Base-by-base conservation (phyloP, 345 rosid species). In the Brassica rapa region DNA sequence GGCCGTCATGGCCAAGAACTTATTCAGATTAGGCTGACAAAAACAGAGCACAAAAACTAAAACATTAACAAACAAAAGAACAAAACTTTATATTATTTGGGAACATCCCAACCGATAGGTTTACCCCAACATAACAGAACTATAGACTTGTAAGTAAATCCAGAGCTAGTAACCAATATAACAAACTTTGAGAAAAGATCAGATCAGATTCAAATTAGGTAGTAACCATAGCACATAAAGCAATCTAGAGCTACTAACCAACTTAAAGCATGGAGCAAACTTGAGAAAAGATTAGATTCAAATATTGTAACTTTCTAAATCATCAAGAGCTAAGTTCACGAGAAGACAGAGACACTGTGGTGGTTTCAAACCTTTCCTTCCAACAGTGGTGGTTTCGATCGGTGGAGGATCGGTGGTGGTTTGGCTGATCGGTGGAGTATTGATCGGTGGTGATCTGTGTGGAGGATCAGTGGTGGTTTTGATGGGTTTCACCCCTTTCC, bases 1-100 rank as follows among this genome's bases (percentile, higher is more conserved):
- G 98, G 96, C 49, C 91, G 82, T 24, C 93, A 91, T 25, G 4
- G 93, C 91, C 86, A 95, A 70, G 71, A 94, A 85, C 77, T 86
- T 91, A 80, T 91, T 93, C 83, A 93, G 82, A 79, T 86, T 87
- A 46, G 89, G 90, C 98, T 93, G 91, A 70, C 4, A n/a, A 46
- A 77, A 86, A 60, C 68, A 87, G 73, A 75, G 74, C 81, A 77
- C 32, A 72, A 1, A 30, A 57, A 62, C 39, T 30, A 19, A 62
- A 4, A 53, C 19, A 76, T 66, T 29, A 75, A 19, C 80, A 61
- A 0, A 56, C 74, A 74, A 62, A 68, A 0, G n/a, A 49, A 49
- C 56, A 49, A 49, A 14, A 5, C 14, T 3, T 9, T 10, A 41
- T 41, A 12, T 41, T 41, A 41, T 9, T 12, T 9, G 43, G 4